Base-by-base conservation (phyloP, 768 basidiomycete genomes). In the Termitomyces sp. region DNA sequence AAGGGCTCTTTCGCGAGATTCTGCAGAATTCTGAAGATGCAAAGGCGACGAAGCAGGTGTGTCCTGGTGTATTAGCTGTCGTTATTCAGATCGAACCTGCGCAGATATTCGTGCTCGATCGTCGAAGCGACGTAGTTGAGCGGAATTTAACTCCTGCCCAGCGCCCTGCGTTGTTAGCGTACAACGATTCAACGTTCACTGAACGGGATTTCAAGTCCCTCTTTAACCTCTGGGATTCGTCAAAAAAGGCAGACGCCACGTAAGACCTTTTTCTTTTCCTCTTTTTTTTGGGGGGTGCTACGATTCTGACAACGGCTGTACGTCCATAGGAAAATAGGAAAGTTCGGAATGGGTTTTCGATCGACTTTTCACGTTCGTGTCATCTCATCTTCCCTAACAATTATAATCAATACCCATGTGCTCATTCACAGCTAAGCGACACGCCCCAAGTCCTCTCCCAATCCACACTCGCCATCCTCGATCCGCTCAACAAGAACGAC, bases 11-110 rank as follows among this genome's bases (percentile, higher is more conserved):
- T 16, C 72, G 79, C 6, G 82, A 83, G 54, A 44, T 81, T 0
- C 26, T 81, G 2, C 79, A 80, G 65, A 83, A 83, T 54, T 77
- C 80, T 0, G 79, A 82, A 45, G 82, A 83, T 63, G 79, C 81
- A 0, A 66, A 70, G n/a, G 82, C 79, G 12, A 68, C 65, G 0
- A 68, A 71, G 30, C 79, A 81, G 71, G 80, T 78, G 16, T 6
- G 73, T 13, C 37, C 43, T 12, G 20, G 36, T 27, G 34, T 4
- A 18, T 27, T 54, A 37, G 30, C 34, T 56, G 42, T 50, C 14
- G 9, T 42, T 45, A 30, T 46, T 30, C 45, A 46, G n/a, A n/a
- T n/a, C n/a, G n/a, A n/a, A 37, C 36, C 3, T n/a, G 10, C 10
- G 1, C 22, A 82, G 78, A 64, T 73, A 0, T 79, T 82, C 57